These are phyloP conservation scores for Sclerotinia nivalis DNA, from an alignment of 2,329 filamentous ascomycete species.

Conservation along the genomic window DNA sequence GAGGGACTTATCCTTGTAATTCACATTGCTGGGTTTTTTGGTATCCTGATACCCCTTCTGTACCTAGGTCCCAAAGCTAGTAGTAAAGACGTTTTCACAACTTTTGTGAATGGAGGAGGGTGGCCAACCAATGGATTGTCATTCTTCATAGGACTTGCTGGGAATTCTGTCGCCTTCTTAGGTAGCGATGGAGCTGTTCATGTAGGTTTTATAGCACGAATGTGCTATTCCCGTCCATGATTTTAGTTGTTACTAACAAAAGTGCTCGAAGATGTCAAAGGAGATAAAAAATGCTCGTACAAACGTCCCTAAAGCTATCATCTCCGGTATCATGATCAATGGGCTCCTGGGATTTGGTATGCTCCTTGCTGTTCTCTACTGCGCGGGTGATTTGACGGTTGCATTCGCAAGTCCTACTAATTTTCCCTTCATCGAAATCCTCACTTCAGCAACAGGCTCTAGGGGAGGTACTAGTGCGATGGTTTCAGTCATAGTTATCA, in stretches of 20 bases:
- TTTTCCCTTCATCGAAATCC: constrained; percentile 61
- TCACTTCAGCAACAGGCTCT: constrained; percentile 28
- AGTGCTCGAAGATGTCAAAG: constrained; percentile 43
- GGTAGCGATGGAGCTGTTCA: constrained; percentile 33
- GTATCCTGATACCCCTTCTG: constrained; percentile 43
- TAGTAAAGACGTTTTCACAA: constrained; percentile 45
- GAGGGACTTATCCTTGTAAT: constrained; percentile 53
- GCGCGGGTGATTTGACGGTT: constrained; percentile 36
- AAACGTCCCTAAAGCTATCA: constrained; percentile 53
- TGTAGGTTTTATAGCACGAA: not conserved
- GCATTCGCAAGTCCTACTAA: constrained; percentile 51
- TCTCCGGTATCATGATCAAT: constrained; percentile 52
- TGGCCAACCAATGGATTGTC: constrained; percentile 49
- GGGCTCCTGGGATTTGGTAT: constrained; percentile 56
- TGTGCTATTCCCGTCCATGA: not conserved
- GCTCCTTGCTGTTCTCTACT: constrained; percentile 56
- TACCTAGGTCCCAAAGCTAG: constrained; percentile 39
- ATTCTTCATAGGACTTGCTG: constrained; percentile 46
- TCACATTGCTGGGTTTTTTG: constrained; percentile 47
- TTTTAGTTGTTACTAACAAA: not conserved
- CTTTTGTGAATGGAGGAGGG: constrained; percentile 46
- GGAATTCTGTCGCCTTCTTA: constrained; percentile 27
- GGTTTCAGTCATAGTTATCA: no score
- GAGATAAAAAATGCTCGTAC: constrained; percentile 51
- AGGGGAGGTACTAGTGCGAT: no score